Percentiles rank a stretch among this genome's conserved stretches.
Conservation (phyloP, 2,329 filamentous ascomycete species). For the Plenodomus lindquistii region DNA sequence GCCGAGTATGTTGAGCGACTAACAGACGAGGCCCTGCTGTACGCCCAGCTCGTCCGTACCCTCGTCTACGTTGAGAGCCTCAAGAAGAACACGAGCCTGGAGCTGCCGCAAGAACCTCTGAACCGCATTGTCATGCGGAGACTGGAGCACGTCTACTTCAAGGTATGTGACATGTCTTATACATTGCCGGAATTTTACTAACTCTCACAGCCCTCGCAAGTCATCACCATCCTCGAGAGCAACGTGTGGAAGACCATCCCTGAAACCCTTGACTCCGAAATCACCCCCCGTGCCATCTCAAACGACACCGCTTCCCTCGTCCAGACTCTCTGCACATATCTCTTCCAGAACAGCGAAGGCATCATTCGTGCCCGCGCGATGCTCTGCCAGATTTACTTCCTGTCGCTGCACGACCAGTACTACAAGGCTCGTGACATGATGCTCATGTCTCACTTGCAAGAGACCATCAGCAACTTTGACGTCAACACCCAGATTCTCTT, state of each 20-base stretch:
- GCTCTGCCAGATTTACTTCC: slow-evolving; percentile 98
- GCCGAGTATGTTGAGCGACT: slow-evolving; percentile 97
- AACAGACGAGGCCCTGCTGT: slow-evolving; percentile 85
- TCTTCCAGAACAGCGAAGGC: slow-evolving; percentile 91
- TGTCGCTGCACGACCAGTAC: slow-evolving; percentile 96
- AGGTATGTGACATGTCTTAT: slow-evolving; percentile 57
- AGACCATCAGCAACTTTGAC: slow-evolving; percentile 95
- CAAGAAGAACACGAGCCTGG: slow-evolving; percentile 69
- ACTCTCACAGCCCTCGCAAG: slow-evolving; percentile 72
- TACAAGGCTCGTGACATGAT: slow-evolving; percentile 98
- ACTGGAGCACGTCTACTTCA: slow-evolving; percentile 98
- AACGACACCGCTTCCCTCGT: slow-evolving; percentile 76
- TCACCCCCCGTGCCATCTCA: slow-evolving; percentile 73
- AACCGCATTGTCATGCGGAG: slow-evolving; percentile 94
- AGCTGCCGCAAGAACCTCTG: slow-evolving; percentile 80
- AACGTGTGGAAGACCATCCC: slow-evolving; percentile 87
- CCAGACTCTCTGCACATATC: slow-evolving; percentile 87
- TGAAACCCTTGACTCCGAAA: slow-evolving; percentile 69
- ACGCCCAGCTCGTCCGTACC: slow-evolving; percentile 88
- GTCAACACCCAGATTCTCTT: slow-evolving; percentile 97
- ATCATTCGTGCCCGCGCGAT: slow-evolving; percentile 96
- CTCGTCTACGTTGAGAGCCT: slow-evolving; percentile 87
- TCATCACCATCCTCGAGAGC: slow-evolving; percentile 91
- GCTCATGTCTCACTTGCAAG: slow-evolving; percentile 98
- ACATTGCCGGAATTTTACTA: slow-evolving; percentile 16